phyloP scores from a whole-genome alignment of 257 asterid genomes.

The Osmanthus fragrans region DNA sequence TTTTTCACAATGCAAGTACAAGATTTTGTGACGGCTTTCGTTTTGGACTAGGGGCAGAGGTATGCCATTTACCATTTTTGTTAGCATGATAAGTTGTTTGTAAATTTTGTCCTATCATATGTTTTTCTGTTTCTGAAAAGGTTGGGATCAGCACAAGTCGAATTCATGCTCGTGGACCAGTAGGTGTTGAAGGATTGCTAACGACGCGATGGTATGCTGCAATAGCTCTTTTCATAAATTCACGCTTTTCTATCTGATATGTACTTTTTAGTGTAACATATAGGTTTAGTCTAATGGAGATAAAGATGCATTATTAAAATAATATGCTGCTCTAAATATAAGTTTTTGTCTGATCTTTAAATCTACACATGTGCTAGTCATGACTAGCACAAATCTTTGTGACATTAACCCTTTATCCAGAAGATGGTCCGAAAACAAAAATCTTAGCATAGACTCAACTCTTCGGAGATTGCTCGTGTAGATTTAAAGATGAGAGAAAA shows the following conservation, averaged over 20 bases:
- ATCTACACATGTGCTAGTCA: not conserved
- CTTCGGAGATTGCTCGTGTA: no score
- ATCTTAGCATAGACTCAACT: no score
- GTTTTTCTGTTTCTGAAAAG: slow-evolving; percentile 20
- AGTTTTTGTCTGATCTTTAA: no score
- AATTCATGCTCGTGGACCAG: slow-evolving; percentile 79
- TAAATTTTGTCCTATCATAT: not conserved
- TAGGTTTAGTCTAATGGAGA: no score
- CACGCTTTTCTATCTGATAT: not conserved
- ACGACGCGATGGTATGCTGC: slow-evolving; percentile 55
- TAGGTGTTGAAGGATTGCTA: slow-evolving; percentile 70
- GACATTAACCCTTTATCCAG: not conserved
- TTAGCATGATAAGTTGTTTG: not conserved
- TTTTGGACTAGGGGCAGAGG: slow-evolving; percentile 83
- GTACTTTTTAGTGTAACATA: not conserved
- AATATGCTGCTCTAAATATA: no score
- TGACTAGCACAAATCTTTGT: not conserved
- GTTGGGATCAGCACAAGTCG: slow-evolving; percentile 76
- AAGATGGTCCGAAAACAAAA: no score
- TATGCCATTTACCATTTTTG: not conserved
- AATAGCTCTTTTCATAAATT: not conserved
- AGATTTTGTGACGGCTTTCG: slow-evolving; percentile 76
- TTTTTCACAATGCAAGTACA: slow-evolving; percentile 70
- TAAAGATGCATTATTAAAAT: no score
- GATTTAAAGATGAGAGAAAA: no score